Evolutionary conservation across 2,329 filamentous ascomycete genomes (phyloP).

Genomic region (Thelonectria rubi): DNA sequence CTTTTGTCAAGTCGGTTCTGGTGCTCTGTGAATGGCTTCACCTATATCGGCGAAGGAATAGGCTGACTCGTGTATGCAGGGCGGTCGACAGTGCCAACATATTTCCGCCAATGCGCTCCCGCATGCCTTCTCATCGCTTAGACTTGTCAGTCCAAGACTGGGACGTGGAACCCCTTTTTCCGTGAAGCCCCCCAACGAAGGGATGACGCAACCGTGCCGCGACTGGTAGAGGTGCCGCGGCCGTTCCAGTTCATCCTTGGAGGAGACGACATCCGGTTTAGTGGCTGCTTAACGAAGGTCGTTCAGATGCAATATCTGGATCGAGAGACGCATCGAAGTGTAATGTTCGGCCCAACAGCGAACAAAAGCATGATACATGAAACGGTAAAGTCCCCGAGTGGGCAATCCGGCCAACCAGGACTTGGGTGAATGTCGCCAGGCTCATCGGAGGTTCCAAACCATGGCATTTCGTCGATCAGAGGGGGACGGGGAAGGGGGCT

Average conservation of each 20-base stretch:
- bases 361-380: too few relatives aligned
- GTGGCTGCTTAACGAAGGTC: too few relatives aligned
- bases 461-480: background rate
- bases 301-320: too few relatives aligned
- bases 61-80: constrained; percentile 6
- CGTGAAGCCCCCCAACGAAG: background rate
- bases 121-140: background rate
- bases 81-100: background rate
- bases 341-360: too few relatives aligned
- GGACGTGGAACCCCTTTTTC: constrained; percentile 2
- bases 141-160: background rate
- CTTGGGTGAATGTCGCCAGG: too few relatives aligned
- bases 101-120: background rate
- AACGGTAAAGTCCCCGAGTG: too few relatives aligned
- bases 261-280: too few relatives aligned
- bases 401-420: too few relatives aligned
- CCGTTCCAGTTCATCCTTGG: background rate
- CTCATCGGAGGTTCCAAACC: too few relatives aligned
- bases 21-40: constrained; percentile 4
- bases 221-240: background rate
- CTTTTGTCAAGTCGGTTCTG: constrained; percentile 14
- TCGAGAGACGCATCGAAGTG: too few relatives aligned
- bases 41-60: background rate
- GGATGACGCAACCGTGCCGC: background rate
- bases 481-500: background rate